Conservation (phyloP, 164 flowering plant genomes). For the Vitis labrusca region DNA sequence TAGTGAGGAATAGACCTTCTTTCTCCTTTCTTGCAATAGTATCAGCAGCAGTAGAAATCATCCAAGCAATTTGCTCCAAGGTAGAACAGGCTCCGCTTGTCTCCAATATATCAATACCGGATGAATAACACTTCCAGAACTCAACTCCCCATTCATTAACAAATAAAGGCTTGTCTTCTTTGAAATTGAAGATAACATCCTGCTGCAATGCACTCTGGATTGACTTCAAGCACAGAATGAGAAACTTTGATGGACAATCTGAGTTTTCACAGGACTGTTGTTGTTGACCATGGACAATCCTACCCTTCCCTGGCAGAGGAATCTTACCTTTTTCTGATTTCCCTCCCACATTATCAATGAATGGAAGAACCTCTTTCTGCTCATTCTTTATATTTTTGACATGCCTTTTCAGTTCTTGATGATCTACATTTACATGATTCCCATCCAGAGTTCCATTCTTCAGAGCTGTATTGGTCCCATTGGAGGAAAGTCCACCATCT, state of each 20-base stretch:
- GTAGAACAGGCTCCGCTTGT: conserved; percentile 50
- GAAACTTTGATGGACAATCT: conserved; percentile 68
- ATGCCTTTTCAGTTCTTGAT: conserved; percentile 14
- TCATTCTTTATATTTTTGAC: conserved; percentile 7
- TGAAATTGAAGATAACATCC: conserved; percentile 25
- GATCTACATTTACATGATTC: conserved; percentile 4
- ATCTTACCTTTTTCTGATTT: conserved; percentile 11
- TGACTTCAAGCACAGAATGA: conserved; percentile 66
- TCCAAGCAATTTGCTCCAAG: conserved; percentile 79
- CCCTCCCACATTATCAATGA: conserved; percentile 8
- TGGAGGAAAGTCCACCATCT: conserved; percentile 10
- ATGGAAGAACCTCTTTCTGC: background rate
- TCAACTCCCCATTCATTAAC: conserved; percentile 74
- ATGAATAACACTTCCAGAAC: conserved; percentile 61
- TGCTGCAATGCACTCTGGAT: conserved; percentile 52
- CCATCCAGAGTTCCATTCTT: conserved; percentile 11
- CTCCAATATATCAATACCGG: conserved; percentile 64
- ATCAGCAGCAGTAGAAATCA: conserved; percentile 76
- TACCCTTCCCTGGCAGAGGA: conserved; percentile 7
- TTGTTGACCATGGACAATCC: conserved; percentile 5
- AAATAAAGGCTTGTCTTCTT: conserved; percentile 45
- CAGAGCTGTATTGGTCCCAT: conserved; percentile 13
- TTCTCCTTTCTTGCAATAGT: conserved; percentile 61
- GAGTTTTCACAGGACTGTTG: conserved; percentile 16
- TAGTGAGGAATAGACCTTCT: conserved; percentile 42